Percentiles rank a stretch among this genome's conserved stretches.
phyloP scores from a whole-genome alignment of 768 basidiomycete species.

The Collybia nuda region DNA sequence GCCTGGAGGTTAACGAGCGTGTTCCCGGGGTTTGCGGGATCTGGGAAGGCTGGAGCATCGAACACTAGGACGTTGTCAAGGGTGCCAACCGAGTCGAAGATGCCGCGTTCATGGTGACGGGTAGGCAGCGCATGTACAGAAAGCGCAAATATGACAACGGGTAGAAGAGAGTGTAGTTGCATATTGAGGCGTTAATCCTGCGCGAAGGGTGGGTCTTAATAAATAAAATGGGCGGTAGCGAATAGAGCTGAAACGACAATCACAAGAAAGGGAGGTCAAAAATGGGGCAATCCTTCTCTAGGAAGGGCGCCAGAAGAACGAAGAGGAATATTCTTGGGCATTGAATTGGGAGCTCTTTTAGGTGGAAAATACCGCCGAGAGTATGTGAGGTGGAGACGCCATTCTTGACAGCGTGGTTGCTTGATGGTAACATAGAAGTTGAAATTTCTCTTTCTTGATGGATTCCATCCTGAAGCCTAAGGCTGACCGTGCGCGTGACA shows the following conservation, averaged over 20 bases:
- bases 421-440: slow-evolving; percentile 1
- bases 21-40: slow-evolving; percentile 28
- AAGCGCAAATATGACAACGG: slow-evolving; percentile 4
- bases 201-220: too few relatives aligned
- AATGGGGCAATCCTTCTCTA: slow-evolving; percentile 2
- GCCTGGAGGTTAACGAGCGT: slow-evolving; percentile 32
- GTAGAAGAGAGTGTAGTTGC: slow-evolving; percentile 2
- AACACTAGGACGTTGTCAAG: slow-evolving; percentile 36
- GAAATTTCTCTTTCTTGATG: too few relatives aligned
- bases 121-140: slow-evolving; percentile 10
- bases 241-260: neutral
- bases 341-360: neutral
- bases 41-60: slow-evolving; percentile 38
- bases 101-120: slow-evolving; percentile 6
- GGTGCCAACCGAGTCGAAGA: slow-evolving; percentile 17
- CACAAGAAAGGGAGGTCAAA: neutral
- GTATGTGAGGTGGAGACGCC: neutral
- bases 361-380: neutral
- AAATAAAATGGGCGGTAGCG: too few relatives aligned
- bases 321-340: neutral
- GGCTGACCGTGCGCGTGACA: too few relatives aligned
- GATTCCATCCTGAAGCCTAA: too few relatives aligned
- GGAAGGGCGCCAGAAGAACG: slow-evolving; percentile 4
- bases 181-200: slow-evolving; percentile 1
- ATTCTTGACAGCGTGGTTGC: neutral